A percentile compares a stretch with the other conserved stretches of the same genome.
phyloP scores from a whole-genome alignment of 1,284 basidiomycete species.

The Heterobasidion irregulare region DNA sequence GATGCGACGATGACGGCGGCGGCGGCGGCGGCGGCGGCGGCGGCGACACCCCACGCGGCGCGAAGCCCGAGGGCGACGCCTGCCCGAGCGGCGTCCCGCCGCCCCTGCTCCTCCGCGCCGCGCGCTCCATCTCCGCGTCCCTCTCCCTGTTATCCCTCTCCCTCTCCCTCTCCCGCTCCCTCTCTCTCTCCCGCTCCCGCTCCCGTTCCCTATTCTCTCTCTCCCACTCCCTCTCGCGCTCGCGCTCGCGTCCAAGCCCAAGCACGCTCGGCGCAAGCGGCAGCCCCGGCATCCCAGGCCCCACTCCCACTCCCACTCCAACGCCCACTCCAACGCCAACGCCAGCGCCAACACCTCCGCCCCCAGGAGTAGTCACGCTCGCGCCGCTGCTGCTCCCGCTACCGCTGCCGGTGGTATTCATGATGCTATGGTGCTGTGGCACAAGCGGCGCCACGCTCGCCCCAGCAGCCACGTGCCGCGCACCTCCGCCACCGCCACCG shows the following conservation, averaged over 20 bases:
- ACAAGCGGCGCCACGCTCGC: neutral
- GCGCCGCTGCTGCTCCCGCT: neutral
- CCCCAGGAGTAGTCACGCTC: neutral
- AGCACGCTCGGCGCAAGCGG: constrained; percentile 2
- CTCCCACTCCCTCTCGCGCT: constrained; percentile 10
- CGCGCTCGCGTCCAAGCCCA: constrained; percentile 6
- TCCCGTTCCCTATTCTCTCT: constrained; percentile 2
- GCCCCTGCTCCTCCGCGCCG: constrained; percentile 8
- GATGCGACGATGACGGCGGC: no score
- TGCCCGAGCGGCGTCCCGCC: neutral
- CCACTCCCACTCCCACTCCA: neutral
- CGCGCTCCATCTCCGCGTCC: constrained; percentile 8
- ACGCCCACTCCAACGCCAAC: neutral
- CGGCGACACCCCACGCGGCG: no score
- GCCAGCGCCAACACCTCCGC: neutral
- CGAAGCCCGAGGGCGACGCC: no score
- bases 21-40: no score
- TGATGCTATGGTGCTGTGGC: constrained; percentile 4
- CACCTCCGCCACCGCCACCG: constrained; percentile 6
- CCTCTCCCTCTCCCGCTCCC: constrained; percentile 7
- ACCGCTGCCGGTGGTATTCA: neutral
- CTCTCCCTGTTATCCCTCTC: no score
- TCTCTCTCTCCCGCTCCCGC: constrained; percentile 11
- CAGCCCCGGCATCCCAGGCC: neutral
- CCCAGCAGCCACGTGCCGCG: constrained; percentile 4